Conservation (phyloP, 192 early-diverging fungal genomes). For the Coemansia sp. region DNA sequence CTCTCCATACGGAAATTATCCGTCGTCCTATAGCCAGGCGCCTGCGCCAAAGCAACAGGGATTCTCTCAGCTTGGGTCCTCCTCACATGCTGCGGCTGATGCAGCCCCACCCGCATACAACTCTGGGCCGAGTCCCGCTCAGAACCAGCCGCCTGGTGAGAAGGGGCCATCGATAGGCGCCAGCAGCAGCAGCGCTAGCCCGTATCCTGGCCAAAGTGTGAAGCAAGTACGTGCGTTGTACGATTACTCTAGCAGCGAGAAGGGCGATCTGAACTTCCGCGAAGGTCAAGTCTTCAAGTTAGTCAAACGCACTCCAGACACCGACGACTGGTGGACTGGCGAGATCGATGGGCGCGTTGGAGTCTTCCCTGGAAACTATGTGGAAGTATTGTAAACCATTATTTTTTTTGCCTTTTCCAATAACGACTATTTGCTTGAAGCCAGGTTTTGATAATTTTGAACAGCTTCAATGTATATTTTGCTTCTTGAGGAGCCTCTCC, state of each 20-base stretch:
- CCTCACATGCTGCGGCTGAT: constrained; percentile 5
- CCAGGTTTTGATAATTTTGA: too few relatives aligned
- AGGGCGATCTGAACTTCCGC: constrained; percentile 69
- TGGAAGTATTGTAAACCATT: constrained; percentile 8
- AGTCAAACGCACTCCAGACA: constrained; percentile 57
- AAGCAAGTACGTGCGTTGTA: constrained; percentile 70
- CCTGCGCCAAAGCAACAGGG: constrained; percentile 6
- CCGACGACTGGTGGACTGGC: constrained; percentile 85
- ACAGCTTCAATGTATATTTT: too few relatives aligned
- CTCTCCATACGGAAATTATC: constrained; percentile 4
- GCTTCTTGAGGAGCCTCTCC: too few relatives aligned
- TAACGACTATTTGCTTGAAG: background rate
- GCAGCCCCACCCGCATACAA: constrained; percentile 15
- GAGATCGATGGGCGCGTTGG: constrained; percentile 61
- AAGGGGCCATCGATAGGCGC: background rate
- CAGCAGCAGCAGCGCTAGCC: constrained; percentile 20
- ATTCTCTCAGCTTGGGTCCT: background rate
- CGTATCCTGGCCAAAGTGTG: constrained; percentile 20
- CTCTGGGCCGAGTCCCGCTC: constrained; percentile 5
- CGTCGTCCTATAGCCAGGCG: constrained; percentile 2
- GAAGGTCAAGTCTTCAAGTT: constrained; percentile 73
- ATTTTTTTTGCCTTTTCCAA: background rate
- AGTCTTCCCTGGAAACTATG: constrained; percentile 69
- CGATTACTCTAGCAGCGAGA: constrained; percentile 72
- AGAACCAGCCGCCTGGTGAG: constrained; percentile 8